Percentiles rank a stretch among this genome's conserved stretches.
Conservation (phyloP, 1,139 yeast species). For the Pneumocystis sp. region DNA sequence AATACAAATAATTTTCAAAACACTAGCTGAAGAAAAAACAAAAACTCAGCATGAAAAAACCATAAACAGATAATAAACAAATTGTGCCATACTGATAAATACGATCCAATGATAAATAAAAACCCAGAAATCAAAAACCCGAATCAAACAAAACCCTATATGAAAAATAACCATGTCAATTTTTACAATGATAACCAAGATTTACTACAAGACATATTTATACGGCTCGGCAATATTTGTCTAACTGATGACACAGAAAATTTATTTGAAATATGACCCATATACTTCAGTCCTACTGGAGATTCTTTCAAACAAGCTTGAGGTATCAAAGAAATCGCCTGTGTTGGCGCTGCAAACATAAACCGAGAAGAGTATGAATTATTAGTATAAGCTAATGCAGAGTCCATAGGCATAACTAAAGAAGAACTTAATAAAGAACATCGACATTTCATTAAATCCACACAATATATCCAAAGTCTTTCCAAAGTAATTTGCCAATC, state of each 20-base stretch:
- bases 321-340: neutral
- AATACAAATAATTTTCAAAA: neutral
- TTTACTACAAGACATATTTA: neutral
- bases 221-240: neutral
- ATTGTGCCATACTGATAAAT: neutral
- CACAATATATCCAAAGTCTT: slow-evolving; percentile 1
- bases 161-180: neutral
- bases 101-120: neutral
- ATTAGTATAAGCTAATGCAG: neutral
- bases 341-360: neutral
- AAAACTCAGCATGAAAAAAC: neutral
- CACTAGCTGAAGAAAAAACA: neutral
- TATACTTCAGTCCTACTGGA: neutral
- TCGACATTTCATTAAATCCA: neutral
- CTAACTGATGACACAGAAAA: neutral
- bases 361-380: neutral
- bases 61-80: neutral
- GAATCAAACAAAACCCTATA: neutral
- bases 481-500: slow-evolving; percentile 20
- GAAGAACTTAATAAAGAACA: neutral
- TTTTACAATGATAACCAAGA: neutral
- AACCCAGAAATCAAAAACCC: neutral
- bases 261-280: neutral
- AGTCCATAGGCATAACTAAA: neutral
- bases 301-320: neutral